Percentiles rank a stretch among this genome's conserved stretches.
phyloP scores from a whole-genome alignment of 176 grass and related monocot genomes.

The Metroxylon sagu region DNA sequence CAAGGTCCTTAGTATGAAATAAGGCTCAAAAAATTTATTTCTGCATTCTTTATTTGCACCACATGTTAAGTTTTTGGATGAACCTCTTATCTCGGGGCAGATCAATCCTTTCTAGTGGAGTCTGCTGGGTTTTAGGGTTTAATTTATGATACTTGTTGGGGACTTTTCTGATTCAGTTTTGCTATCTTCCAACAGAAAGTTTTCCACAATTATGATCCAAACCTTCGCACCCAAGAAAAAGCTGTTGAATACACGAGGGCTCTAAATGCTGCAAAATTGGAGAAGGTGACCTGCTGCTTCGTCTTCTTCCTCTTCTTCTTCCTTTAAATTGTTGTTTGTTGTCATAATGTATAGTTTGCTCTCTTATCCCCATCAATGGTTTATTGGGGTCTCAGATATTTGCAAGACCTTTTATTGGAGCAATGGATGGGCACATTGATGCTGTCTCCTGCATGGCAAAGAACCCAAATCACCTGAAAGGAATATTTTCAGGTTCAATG shows the following conservation, averaged over 20 bases:
- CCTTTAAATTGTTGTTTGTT: background rate
- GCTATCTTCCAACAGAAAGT: conserved; percentile 60
- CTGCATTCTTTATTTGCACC: too few relatives aligned
- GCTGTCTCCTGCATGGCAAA: conserved; percentile 82
- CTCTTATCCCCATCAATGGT: conserved; percentile 1
- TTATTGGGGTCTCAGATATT: conserved; percentile 59
- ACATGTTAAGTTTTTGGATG: too few relatives aligned
- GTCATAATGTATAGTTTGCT: background rate
- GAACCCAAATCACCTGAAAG: conserved; percentile 80
- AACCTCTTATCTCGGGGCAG: too few relatives aligned
- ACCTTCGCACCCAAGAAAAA: conserved; percentile 72
- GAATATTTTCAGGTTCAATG: conserved; percentile 93
- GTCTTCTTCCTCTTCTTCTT: background rate
- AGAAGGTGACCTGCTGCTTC: conserved; percentile 37
- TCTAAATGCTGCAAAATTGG: conserved; percentile 86
- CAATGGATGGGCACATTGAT: conserved; percentile 94
- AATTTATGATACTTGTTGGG: too few relatives aligned
- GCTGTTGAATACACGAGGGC: conserved; percentile 91
- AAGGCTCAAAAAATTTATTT: too few relatives aligned
- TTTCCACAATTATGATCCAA: conserved; percentile 81
- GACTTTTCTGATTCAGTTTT: background rate
- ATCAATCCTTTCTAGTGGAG: too few relatives aligned
- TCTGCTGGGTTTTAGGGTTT: too few relatives aligned
- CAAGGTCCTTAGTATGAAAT: too few relatives aligned
- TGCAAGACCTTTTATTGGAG: conserved; percentile 88